Base-by-base conservation (phyloP, 164 flowering plant species). In the Magnolia kwangsiensis region DNA sequence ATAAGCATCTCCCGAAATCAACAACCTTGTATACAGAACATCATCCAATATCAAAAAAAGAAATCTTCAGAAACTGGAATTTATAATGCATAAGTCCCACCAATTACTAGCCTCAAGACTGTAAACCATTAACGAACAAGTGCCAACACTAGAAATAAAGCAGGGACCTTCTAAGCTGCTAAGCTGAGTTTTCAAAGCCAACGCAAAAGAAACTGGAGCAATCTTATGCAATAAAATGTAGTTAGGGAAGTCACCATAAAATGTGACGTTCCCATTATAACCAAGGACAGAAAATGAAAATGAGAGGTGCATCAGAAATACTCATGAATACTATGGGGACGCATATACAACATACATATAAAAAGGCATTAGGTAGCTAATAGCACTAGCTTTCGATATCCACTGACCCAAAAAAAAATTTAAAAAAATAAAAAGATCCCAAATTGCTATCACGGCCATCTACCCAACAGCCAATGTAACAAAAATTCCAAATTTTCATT, bases 1-100 rank as follows among this genome's bases (percentile, higher is more conserved):
- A 76, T 89, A 85, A 7, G 89, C 88, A 80, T 91, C 97, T 77
- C 83, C 89, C 76, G 89, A 19, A 7, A 90, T 86, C 86, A 92
- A 80, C 78, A 90, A 81, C 90, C 98, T 94, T 83, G 51, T 10
- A 37, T 55, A 20, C 61, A 69, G 51, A 78, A 73, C 21, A 74
- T 61, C 73, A 78, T 50, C 73, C 50, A 64, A 61, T 20, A 31
- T 20, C 61, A 67, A 71, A 24, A 18, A 27, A 7, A 31, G 71
- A 31, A 68, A 68, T 29, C 14, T 16, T 24, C 31, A 37, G 7
- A 29, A 7, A 31, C 71, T 8, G 27, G 13, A 8, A 66, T 10
- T 66, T 24, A 1, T 21, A 11, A 24, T 10, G 8, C 5, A 1
- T 24, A 66, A 24, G 21, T 3, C 24, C 24, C 67, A 9, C 24